Percentiles rank a stretch among this genome's conserved stretches.
phyloP scores from a whole-genome alignment of 1,284 basidiomycete species.

The Rugosomyces carneus region DNA sequence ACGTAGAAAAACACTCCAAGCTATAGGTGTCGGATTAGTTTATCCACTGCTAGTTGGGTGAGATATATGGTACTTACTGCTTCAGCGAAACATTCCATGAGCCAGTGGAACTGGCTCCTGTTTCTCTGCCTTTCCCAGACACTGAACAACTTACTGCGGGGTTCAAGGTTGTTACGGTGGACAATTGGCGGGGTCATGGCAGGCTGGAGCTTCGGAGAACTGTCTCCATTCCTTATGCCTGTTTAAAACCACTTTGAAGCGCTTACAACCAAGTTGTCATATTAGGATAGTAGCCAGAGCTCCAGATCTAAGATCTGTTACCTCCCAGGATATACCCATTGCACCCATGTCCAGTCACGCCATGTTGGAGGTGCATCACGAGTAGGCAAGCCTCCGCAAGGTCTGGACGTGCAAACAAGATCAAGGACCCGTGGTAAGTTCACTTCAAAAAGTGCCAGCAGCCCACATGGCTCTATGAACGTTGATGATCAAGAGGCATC shows the following conservation, averaged over 20 bases:
- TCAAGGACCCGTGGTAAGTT: no score
- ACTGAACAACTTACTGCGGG: conserved; percentile 33
- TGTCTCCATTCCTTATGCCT: not conserved
- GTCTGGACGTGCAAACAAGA: not conserved
- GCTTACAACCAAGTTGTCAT: not conserved
- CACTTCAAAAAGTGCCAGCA: not conserved
- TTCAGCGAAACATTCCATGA: conserved; percentile 56
- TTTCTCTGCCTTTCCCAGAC: conserved; percentile 53
- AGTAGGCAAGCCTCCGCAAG: not conserved
- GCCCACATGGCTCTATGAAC: not conserved
- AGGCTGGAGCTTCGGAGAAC: not conserved
- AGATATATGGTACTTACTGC: conserved; percentile 31
- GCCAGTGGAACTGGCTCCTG: conserved; percentile 39
- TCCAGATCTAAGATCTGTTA: not conserved
- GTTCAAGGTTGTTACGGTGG: conserved; percentile 35
- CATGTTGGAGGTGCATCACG: not conserved
- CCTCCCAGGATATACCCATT: not conserved
- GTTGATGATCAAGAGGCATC: not conserved
- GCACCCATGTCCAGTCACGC: conserved; percentile 8
- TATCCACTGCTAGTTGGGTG: not conserved
- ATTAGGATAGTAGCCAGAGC: not conserved
- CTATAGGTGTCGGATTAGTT: conserved; percentile 16
- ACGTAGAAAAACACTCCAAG: conserved; percentile 35
- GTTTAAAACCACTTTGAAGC: conserved; percentile 1
- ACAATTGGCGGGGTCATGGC: conserved; percentile 24